A percentile compares a stretch with the other conserved stretches of the same genome.
Evolutionary conservation across 1,284 basidiomycete species (phyloP).

Genomic region (Flammula alnicola): DNA sequence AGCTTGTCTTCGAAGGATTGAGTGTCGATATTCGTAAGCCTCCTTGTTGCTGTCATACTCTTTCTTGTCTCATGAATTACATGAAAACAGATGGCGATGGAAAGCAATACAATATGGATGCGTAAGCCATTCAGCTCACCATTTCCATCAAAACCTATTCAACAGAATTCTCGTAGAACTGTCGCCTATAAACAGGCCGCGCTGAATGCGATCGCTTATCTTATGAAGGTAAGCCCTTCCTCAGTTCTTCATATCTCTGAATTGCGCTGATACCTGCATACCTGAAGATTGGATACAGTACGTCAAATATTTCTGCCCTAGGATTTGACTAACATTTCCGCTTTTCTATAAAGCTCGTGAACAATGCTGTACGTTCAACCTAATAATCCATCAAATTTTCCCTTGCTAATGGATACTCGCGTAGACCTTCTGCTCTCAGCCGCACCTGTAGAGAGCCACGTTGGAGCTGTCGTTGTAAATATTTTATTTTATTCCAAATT

Average conservation of each 20-base stretch:
- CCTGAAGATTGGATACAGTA: conserved; percentile 63
- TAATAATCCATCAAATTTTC: not conserved
- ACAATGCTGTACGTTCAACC: conserved; percentile 60
- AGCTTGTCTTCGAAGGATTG: conserved; percentile 76
- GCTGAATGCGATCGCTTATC: conserved; percentile 75
- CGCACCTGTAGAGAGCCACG: conserved; percentile 77
- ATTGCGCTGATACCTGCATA: conserved; percentile 1
- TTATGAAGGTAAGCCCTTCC: conserved; percentile 59
- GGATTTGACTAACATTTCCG: not conserved
- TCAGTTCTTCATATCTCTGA: not conserved
- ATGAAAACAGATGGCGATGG: conserved; percentile 63
- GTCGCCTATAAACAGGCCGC: conserved; percentile 84
- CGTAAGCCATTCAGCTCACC: conserved; percentile 44
- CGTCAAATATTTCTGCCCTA: conserved; percentile 28
- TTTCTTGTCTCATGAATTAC: not conserved
- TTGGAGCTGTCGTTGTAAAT: conserved; percentile 73
- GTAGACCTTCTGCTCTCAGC: conserved; percentile 74
- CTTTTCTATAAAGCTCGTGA: conserved; percentile 58
- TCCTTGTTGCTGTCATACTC: not conserved
- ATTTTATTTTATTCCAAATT: too few relatives aligned
- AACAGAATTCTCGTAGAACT: conserved; percentile 45
- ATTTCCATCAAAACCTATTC: not conserved
- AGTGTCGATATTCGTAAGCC: conserved; percentile 70
- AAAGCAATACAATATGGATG: conserved; percentile 79
- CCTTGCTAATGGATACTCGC: not conserved